phyloP scores from a whole-genome alignment of 305 asterid genomes.

The Lippia alba region DNA sequence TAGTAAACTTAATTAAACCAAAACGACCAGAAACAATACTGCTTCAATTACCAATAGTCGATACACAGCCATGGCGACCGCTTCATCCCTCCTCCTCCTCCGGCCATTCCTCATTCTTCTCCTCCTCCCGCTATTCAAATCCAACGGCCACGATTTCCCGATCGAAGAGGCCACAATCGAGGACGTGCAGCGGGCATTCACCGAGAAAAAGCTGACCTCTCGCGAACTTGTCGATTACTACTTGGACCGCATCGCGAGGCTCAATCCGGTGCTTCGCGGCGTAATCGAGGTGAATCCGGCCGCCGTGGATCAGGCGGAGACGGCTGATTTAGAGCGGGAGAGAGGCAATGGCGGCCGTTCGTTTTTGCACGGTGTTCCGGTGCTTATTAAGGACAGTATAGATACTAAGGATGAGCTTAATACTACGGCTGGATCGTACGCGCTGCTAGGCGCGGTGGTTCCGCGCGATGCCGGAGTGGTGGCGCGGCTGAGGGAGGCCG shows the following conservation, averaged over 20 bases:
- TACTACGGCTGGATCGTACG: conserved; percentile 67
- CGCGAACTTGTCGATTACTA: conserved; percentile 60
- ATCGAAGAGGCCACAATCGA: conserved; percentile 66
- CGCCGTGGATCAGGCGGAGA: conserved; percentile 53
- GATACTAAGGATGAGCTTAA: conserved; percentile 61
- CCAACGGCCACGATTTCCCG: conserved; percentile 44
- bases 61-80: conserved; percentile 1
- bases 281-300: conserved; percentile 71
- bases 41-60: too few relatives aligned
- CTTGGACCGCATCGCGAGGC: conserved; percentile 51
- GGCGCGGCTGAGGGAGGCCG: conserved; percentile 59
- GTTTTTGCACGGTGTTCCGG: conserved; percentile 62
- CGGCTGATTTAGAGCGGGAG: conserved; percentile 48
- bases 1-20: too few relatives aligned
- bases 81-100: conserved; percentile 19
- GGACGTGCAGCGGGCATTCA: conserved; percentile 57
- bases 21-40: too few relatives aligned
- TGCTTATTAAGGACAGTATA: conserved; percentile 71
- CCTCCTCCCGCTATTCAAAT: conserved; percentile 16
- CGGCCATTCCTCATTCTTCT: conserved; percentile 28
- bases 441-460: conserved; percentile 58
- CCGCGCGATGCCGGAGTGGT: conserved; percentile 72
- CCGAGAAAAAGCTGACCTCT: conserved; percentile 47
- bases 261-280: conserved; percentile 60
- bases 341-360: conserved; percentile 31